A percentile compares a stretch with the other conserved stretches of the same genome.
Conservation (phyloP, 1,284 basidiomycete genomes). For the Laetiporus sulphureus region DNA sequence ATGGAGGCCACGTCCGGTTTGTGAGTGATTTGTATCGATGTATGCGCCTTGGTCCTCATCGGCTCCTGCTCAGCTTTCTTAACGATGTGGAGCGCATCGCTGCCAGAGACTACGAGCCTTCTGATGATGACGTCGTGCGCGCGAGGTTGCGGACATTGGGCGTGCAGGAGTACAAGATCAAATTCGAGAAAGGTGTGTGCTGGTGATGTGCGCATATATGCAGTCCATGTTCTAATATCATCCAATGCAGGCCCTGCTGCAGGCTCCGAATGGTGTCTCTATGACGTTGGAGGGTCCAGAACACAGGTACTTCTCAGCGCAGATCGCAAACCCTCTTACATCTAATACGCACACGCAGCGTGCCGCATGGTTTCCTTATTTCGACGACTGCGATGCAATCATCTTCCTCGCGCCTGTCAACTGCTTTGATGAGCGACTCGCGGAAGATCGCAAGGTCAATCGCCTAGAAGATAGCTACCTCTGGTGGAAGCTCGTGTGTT, state of each 20-base stretch:
- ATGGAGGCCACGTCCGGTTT: slow-evolving; percentile 60
- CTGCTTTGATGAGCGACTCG: slow-evolving; percentile 37
- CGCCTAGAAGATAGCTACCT: slow-evolving; percentile 36
- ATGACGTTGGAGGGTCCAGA: slow-evolving; percentile 68
- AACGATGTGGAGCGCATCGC: slow-evolving; percentile 58
- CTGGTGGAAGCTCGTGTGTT: slow-evolving; percentile 34
- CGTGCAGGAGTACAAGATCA: slow-evolving; percentile 65
- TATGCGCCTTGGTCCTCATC: neutral
- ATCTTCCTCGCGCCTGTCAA: slow-evolving; percentile 36
- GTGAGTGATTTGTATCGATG: slow-evolving; percentile 32
- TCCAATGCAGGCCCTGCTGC: slow-evolving; percentile 19
- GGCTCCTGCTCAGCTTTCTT: slow-evolving; percentile 44
- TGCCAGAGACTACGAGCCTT: slow-evolving; percentile 44
- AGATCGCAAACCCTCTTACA: slow-evolving; percentile 12
- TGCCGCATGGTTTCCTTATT: slow-evolving; percentile 33
- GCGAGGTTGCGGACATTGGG: slow-evolving; percentile 64
- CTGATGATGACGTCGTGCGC: slow-evolving; percentile 61
- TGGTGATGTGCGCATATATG: too few species aligned
- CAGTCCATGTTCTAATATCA: too few species aligned
- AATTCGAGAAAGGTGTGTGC: slow-evolving; percentile 55
- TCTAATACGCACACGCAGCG: slow-evolving; percentile 16
- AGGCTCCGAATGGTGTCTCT: slow-evolving; percentile 42
- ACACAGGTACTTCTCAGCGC: slow-evolving; percentile 44
- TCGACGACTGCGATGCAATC: slow-evolving; percentile 35
- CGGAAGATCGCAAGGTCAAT: slow-evolving; percentile 36